Evolutionary conservation across 805 yeast genomes (phyloP), one percentile per base, ranked within the genome.

Genomic region (Millerago galiae): DNA sequence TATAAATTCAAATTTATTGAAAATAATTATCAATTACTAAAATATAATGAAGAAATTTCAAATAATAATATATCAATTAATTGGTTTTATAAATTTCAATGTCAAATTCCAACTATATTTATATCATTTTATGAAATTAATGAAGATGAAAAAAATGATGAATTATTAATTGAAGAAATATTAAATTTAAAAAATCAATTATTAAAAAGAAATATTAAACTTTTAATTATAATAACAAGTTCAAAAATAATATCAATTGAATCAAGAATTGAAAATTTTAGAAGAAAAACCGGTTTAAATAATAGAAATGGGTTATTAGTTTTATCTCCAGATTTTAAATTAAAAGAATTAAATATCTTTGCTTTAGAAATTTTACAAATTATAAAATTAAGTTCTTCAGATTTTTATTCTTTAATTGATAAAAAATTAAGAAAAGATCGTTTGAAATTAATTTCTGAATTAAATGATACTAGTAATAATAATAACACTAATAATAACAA

Each of bases 21-120:
- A 1, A 41, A 53, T 11, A 46, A 46, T 1, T 56, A 51, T 24
- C 28, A 39, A 10, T 37, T 67, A 8, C 14, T 42, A 14, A 26
- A 35, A 13, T 25, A 34, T 10, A 35, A 21, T 8, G 46, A 44
- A 13, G 45, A 37, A 1, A 46, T 50, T 2, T 63, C 71, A 1
- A 50, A 63, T n/a, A 59, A 60, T 3, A 51, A 56, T 1, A 43
- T 68, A 47, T 73, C 75, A 1, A 60, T 55, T 1, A 61, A 71
- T 21, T 81, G 86, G 87, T 45, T 78, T 12, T 65, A 67, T 29
- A 79, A 77, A 51, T 75, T 79, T 51, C 60, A 62, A 24, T 61
- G 66, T n/a, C 42, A 61, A 3, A 34, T 65, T n/a, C 85, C 86
- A 0, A 50, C 72, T 1, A 68, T 72, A 0, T 67, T 70, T 34